phyloP scores from a whole-genome alignment of 352 stramenopile species.

The Phytophthora cactorum region DNA sequence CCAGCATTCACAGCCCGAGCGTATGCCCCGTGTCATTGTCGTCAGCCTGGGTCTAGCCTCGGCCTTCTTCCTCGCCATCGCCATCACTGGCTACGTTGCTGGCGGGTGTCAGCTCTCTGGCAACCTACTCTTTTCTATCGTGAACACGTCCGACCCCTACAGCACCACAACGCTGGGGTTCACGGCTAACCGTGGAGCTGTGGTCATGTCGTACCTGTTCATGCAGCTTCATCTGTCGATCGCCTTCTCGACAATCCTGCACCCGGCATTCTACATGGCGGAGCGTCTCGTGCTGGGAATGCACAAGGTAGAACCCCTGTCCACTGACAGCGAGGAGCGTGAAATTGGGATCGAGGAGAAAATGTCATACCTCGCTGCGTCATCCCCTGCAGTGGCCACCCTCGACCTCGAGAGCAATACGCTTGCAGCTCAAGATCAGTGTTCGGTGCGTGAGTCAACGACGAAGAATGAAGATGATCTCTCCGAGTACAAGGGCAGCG shows the following conservation, averaged over 20 bases:
- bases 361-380: constrained; percentile 25
- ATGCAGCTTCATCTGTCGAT: constrained; percentile 60
- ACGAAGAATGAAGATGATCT: constrained; percentile 27
- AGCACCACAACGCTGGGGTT: constrained; percentile 43
- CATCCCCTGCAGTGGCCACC: not conserved
- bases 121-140: constrained; percentile 63
- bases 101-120: constrained; percentile 61
- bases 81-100: constrained; percentile 44
- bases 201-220: constrained; percentile 60
- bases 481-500: constrained; percentile 30
- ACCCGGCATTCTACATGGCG: constrained; percentile 56
- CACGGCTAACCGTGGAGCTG: constrained; percentile 41
- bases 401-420: constrained; percentile 27
- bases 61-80: constrained; percentile 52
- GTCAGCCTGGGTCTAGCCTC: constrained; percentile 38
- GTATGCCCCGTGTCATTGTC: constrained; percentile 57
- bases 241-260: constrained; percentile 54
- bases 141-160: constrained; percentile 29
- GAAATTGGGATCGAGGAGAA: constrained; percentile 27
- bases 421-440: not conserved
- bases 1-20: constrained; percentile 53
- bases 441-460: constrained; percentile 3
- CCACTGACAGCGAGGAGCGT: constrained; percentile 23
- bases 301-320: constrained; percentile 38
- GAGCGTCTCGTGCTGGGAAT: constrained; percentile 70